Evolutionary conservation across 495 filamentous ascomycete species (phyloP), one percentile per base, ranked within the genome.

Genomic region (Pyronema domesticum): DNA sequence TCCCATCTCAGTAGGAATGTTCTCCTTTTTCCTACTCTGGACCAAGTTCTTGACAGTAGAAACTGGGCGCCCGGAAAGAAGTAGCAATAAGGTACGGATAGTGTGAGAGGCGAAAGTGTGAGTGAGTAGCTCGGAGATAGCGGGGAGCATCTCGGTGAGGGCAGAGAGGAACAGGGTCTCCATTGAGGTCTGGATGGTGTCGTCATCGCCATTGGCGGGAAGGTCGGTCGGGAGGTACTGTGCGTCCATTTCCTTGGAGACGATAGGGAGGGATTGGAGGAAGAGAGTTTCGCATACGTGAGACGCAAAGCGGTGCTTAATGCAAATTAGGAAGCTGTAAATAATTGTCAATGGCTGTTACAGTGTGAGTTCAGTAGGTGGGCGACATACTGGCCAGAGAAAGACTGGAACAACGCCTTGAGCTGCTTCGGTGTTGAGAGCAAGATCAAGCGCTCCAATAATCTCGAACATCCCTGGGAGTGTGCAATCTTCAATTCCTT

Each of bases 271-370:
- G 7, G 83, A 81, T 53, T 82, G 77, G 37, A 87, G 72, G 62
- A 98, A 95, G 8, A 98, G 73, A 13, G 84, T 87, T 70, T 98
- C 91, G 68, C 89, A 95, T 65, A 89, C 96, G 69, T 98, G 91
- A 51, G 85, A 86, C 3, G 91, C 91, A 64, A 98, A 98, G 30
- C 89, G 82, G 67, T 98, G 91, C 62, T 91, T 88, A 18, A 95
- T 78, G 33, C 95, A 74, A 61, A 85, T 78, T 50, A 94, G 67
- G 69, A 95, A 95, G 62, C 74, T 77, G 54, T 57, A 36, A 13
- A 34, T 50, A 30, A 30, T 30, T 30, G 23, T 30, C 23, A 30
- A 30, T 30, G 23, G 23, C 23, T 30, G 23, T 5, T 30, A 5
- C 2, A 30, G 18, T n/a, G 11, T 50, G 13, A 50, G 47, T 34